Evolutionary conservation across 2,329 filamentous ascomycete species (phyloP).

Genomic region (Colletotrichum limetticola): DNA sequence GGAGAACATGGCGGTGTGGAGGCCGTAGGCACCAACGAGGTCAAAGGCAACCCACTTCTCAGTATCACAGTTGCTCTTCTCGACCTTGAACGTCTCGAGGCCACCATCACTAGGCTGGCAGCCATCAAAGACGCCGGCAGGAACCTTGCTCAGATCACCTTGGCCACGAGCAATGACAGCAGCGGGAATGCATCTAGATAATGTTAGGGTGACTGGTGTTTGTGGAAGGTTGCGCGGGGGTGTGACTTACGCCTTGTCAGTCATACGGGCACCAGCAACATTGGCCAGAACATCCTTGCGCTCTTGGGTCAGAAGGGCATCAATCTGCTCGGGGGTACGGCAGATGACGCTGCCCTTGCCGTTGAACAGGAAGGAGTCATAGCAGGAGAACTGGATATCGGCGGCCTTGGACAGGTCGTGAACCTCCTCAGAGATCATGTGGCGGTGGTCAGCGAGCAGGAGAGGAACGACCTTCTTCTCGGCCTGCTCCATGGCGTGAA

Average conservation of each 20-base stretch:
- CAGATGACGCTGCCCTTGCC: constrained; percentile 69
- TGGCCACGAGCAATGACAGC: constrained; percentile 50
- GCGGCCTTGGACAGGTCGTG: constrained; percentile 55
- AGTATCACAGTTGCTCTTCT: constrained; percentile 44
- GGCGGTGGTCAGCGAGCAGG: constrained; percentile 66
- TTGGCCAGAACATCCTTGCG: constrained; percentile 45
- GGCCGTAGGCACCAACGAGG: constrained; percentile 62
- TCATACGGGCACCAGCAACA: constrained; percentile 45
- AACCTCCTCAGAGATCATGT: constrained; percentile 61
- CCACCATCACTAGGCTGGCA: constrained; percentile 59
- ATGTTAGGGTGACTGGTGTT: neutral
- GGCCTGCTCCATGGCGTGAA: constrained; percentile 55
- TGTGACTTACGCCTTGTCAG: constrained; percentile 52
- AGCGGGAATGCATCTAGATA: constrained; percentile 49
- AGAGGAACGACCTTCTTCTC: constrained; percentile 59
- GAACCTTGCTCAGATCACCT: constrained; percentile 50
- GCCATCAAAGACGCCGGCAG: constrained; percentile 53
- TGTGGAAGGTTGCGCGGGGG: neutral
- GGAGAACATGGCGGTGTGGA: constrained; percentile 56
- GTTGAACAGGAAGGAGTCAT: constrained; percentile 71
- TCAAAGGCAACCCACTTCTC: constrained; percentile 65
- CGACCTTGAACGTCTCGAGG: constrained; percentile 51
- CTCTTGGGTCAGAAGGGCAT: constrained; percentile 45
- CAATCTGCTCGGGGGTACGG: constrained; percentile 55
- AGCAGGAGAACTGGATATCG: constrained; percentile 63